Evolutionary conservation across 2,329 filamentous ascomycete species (phyloP).

Genomic region (Colletotrichum sp.): DNA sequence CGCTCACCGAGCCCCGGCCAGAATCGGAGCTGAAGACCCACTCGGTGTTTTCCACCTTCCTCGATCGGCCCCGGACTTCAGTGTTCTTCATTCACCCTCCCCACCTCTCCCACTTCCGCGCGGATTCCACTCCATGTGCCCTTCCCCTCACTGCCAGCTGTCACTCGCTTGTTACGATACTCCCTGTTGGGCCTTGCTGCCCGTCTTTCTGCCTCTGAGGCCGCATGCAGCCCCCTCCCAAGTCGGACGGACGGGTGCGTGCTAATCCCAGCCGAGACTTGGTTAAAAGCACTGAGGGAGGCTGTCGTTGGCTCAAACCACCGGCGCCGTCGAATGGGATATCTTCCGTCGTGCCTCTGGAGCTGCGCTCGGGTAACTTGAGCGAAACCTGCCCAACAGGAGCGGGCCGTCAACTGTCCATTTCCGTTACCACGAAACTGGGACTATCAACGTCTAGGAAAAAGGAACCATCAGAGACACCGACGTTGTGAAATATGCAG

Average conservation of each 20-base stretch:
- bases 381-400: neutral
- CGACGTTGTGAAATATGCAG: neutral
- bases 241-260: neutral
- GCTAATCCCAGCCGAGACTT: neutral
- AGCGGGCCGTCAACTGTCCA: neutral
- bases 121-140: neutral
- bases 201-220: neutral
- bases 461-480: neutral
- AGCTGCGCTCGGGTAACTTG: neutral
- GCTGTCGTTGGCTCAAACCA: neutral
- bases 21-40: constrained; percentile 3
- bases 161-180: neutral
- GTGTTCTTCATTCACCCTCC: neutral
- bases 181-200: neutral
- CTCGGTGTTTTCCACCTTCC: neutral
- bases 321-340: neutral
- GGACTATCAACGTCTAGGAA: neutral
- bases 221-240: neutral
- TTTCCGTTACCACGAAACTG: neutral
- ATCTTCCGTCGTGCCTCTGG: neutral
- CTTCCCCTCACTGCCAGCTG: constrained; percentile 5
- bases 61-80: neutral
- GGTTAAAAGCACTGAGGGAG: neutral
- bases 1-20: neutral
- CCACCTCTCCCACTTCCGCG: neutral